Conservation (phyloP, 1,139 yeast genomes). For the Protomyces arabidopsidicola region DNA sequence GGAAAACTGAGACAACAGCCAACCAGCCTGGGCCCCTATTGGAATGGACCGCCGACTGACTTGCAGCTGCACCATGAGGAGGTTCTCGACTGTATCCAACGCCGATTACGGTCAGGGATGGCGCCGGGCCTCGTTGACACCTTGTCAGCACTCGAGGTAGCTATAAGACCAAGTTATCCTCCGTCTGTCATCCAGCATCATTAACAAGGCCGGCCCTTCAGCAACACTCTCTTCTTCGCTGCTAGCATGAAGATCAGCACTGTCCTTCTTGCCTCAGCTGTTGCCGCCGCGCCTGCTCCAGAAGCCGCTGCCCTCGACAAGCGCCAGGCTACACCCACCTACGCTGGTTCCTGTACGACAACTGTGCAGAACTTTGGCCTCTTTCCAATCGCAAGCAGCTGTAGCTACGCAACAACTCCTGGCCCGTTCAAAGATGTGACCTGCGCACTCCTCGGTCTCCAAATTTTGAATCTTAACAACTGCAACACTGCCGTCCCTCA, state of each 20-base stretch:
- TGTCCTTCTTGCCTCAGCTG: not conserved
- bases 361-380: not conserved
- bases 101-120: no score
- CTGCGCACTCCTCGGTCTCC: not conserved
- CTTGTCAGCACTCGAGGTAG: no score
- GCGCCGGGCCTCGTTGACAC: no score
- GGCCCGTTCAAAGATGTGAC: not conserved
- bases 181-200: no score
- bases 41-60: no score
- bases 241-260: not conserved
- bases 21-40: no score
- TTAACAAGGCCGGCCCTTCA: no score
- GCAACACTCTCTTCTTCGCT: no score
- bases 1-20: no score
- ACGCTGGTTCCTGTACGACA: not conserved
- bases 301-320: not conserved
- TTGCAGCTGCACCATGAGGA: no score
- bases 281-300: not conserved
- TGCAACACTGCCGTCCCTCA: not conserved
- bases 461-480: not conserved
- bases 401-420: not conserved
- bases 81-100: no score
- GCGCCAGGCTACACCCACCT: not conserved
- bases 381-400: not conserved
- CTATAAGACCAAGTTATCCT: no score